Conservation (phyloP, 441 rosid species). For the Syzygium syzygioides region DNA sequence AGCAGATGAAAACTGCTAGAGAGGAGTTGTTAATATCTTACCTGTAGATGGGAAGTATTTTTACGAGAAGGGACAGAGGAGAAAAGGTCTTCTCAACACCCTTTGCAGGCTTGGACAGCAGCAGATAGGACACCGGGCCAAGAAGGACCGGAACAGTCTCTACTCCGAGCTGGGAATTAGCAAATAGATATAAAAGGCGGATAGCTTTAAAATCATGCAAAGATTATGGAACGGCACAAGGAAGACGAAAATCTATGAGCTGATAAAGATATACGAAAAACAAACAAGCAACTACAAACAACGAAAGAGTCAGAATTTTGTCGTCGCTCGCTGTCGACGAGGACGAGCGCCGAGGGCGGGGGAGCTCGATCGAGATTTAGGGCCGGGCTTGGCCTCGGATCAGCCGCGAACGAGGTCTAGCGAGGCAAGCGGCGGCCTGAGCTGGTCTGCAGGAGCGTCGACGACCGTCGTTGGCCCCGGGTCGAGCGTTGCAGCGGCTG, state of each 20-base stretch:
- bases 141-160: slow-evolving; percentile 2
- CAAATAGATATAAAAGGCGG: background rate
- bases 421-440: background rate
- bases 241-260: too few species aligned
- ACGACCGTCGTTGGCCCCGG: background rate
- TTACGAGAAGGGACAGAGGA: slow-evolving; percentile 2
- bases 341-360: too few species aligned
- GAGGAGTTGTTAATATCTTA: background rate
- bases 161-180: background rate
- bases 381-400: background rate
- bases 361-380: too few species aligned
- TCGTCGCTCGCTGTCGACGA: background rate
- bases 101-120: slow-evolving; percentile 9
- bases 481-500: background rate
- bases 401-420: background rate
- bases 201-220: background rate
- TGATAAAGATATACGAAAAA: background rate
- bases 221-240: background rate
- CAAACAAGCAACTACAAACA: background rate
- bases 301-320: background rate
- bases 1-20: too few species aligned
- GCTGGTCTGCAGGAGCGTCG: background rate
- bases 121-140: slow-evolving; percentile 7
- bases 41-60: slow-evolving; percentile 5
- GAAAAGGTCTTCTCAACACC: slow-evolving; percentile 6